phyloP scores from a whole-genome alignment of 148 eudicot genomes.

The Chenopodium berlandieri region DNA sequence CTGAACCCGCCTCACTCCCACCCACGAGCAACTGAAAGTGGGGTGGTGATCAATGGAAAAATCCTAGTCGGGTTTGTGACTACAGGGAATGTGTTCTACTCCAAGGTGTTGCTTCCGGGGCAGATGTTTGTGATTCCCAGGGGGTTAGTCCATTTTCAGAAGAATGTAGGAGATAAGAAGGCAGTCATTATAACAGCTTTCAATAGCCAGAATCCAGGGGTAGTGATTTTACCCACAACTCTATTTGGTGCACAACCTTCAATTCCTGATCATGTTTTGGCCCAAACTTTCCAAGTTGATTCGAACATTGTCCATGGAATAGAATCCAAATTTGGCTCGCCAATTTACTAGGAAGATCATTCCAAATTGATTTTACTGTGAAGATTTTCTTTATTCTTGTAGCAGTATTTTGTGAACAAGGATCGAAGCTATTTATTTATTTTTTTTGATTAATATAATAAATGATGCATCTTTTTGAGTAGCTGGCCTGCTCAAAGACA shows the following conservation, averaged over 20 bases:
- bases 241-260: constrained; percentile 41
- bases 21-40: constrained; percentile 42
- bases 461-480: neutral
- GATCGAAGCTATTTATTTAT: neutral
- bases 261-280: constrained; percentile 35
- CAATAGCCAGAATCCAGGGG: constrained; percentile 50
- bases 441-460: neutral
- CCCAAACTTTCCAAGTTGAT: constrained; percentile 36
- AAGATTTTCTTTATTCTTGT: neutral
- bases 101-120: constrained; percentile 32
- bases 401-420: neutral
- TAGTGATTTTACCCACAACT: constrained; percentile 17
- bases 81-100: constrained; percentile 32
- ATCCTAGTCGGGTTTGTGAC: constrained; percentile 44
- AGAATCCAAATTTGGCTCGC: constrained; percentile 29
- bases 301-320: constrained; percentile 23
- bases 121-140: constrained; percentile 45
- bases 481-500: neutral
- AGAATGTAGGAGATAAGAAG: constrained; percentile 33
- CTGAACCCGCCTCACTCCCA: constrained; percentile 48
- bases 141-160: constrained; percentile 49
- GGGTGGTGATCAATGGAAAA: constrained; percentile 34
- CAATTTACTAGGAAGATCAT: neutral
- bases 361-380: too few relatives aligned
- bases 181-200: constrained; percentile 40